Base-by-base conservation (phyloP, 768 basidiomycete genomes). In the Coprinopsis marcescibilis region DNA sequence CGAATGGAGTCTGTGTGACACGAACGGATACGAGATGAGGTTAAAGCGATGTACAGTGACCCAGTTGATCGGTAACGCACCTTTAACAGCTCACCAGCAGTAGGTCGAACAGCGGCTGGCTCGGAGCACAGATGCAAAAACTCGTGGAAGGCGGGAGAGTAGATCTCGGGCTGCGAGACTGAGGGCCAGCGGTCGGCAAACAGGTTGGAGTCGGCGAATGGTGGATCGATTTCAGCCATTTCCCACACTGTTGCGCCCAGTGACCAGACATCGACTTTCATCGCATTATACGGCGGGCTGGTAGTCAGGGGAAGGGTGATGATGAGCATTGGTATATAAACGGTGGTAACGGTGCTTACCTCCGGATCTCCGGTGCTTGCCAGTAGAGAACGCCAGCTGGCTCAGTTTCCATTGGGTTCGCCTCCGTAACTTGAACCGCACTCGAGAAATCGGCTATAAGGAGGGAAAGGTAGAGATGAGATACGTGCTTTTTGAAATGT, bases 221-320 rank as follows among this genome's bases (percentile, higher is more conserved):
- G 88, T 3, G 88, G 88, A 43, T 77, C 70, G 4, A 80, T 77
- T 57, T 90, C 76, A 1, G 84, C 83, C 64, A 85, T 73, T 58
- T 90, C 88, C 88, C 88, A 89, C 0, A 86, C 73, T 0, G 88
- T 90, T 0, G 88, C 88, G 1, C 88, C 88, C 4, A 89, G 67
- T 0, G 86, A 88, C 86, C 86, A 90, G 0, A 83, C 70, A 50
- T 90, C 88, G 37, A 88, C 78, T 59, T 83, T 82, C 34, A 88
- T 72, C 1, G 80, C 76, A 55, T 90, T 72, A 55, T 90, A 89
- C 0, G 80, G 68, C 10, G 83, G 81, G 42, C 83, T 85, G 45
- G 20, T n/a, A n/a, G n/a, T n/a, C n/a, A n/a, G n/a, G n/a, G n/a
- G n/a, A n/a, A n/a, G n/a, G n/a, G n/a, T n/a, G n/a, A n/a, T n/a